Evolutionary conservation across 2,329 filamentous ascomycete species (phyloP).

Genomic region (Aspergillus sp.): DNA sequence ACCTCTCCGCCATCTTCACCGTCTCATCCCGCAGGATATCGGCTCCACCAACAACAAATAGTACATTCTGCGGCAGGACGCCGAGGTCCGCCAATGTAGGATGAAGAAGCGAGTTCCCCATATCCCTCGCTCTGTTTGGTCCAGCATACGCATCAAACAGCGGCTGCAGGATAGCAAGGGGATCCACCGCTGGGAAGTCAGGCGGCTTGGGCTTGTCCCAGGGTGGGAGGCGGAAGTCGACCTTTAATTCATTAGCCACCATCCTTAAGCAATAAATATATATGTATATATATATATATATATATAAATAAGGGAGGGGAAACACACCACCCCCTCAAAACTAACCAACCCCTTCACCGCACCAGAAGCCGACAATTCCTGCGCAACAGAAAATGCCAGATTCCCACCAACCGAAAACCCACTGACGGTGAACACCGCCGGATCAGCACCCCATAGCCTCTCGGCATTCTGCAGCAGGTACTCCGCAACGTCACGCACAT

Average conservation of each 20-base stretch:
- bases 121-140: conserved; percentile 9
- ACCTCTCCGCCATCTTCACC: not conserved
- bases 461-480: conserved; percentile 44
- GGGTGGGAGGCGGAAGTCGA: conserved; percentile 43
- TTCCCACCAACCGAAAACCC: conserved; percentile 49
- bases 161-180: conserved; percentile 38
- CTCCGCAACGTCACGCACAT: conserved; percentile 45
- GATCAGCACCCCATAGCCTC: conserved; percentile 22
- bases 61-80: conserved; percentile 10
- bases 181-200: conserved; percentile 39
- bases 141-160: conserved; percentile 49
- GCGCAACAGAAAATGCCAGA: conserved; percentile 39
- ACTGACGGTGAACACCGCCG: conserved; percentile 43
- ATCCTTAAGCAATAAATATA: no score
- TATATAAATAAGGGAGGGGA: not conserved
- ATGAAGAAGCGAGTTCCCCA: conserved; percentile 7
- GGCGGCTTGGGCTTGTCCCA: conserved; percentile 41
- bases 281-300: no score
- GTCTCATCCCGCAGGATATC: conserved; percentile 14
- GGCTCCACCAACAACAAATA: conserved; percentile 8
- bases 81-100: conserved; percentile 10
- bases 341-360: conserved; percentile 41
- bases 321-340: conserved; percentile 38
- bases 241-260: conserved; percentile 8
- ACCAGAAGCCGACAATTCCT: conserved; percentile 22